Base-by-base conservation (phyloP, 2,329 filamentous ascomycete species). In the Trichoderma brevicompactum region DNA sequence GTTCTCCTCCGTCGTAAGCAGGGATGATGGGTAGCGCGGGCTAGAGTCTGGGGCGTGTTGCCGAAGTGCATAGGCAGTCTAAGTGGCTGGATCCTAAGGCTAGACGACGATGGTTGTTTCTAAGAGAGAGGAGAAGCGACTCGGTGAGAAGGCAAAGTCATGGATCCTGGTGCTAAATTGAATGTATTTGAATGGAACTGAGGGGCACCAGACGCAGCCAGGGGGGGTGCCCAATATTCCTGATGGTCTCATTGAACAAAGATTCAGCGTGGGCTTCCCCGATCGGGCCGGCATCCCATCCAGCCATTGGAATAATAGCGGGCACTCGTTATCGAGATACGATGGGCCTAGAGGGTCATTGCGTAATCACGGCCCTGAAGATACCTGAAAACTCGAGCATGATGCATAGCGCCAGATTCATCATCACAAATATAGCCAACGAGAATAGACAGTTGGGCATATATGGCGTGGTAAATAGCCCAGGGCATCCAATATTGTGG, bases 101-200 rank as follows among this genome's bases (percentile, higher is more conserved):
- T 55, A 52, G 71, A 72, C 67, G 74, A 74, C 69, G 72, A 76
- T 74, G 68, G 71, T 76, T 72, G 72, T 75, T 75, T 73, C 74
- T 74, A 75, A 70, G 68, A 72, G 70, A 73, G 74, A 74, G 71
- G 71, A 75, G 75, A 77, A 74, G 76, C 74, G 73, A 76, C 75
- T 77, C 77, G 77, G 77, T 79, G 76, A 79, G 73, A 71, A 75
- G 69, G 71, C 71, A 71, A 76, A 67, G 71, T 72, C 74, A 74
- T 72, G 71, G 72, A 54, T 43, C 72, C 72, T 71, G 74, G 75
- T 78, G 74, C 75, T 79, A 75, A 75, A 76, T 74, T 77, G 76
- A 78, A 77, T 78, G 52, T 65, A 58, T 65, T 65, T 65, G 46
- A 58, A 43, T 46, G 52, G 34, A 75, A 78, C 75, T 77, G 76